phyloP scores from a whole-genome alignment of 768 basidiomycete species.

The Lactarius akahatsu region DNA sequence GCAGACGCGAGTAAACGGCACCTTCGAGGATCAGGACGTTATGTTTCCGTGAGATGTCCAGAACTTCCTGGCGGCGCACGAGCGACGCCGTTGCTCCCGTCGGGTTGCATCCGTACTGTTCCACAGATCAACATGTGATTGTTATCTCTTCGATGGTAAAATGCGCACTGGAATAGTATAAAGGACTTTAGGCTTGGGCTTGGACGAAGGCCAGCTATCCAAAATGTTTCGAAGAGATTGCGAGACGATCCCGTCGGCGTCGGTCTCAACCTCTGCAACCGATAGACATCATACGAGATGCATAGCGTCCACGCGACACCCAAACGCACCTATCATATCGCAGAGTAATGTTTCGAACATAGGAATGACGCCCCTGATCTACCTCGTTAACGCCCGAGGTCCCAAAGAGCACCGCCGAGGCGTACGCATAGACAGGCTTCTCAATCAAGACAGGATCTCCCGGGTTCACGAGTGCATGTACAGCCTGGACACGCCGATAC shows the following conservation, averaged over 20 bases:
- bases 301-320: background rate
- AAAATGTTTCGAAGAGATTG: slow-evolving; percentile 59
- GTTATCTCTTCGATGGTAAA: slow-evolving; percentile 11
- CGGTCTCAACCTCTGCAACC: slow-evolving; percentile 69
- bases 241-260: slow-evolving; percentile 67
- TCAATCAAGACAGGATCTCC: slow-evolving; percentile 84
- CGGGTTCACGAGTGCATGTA: slow-evolving; percentile 66
- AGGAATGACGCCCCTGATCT: slow-evolving; percentile 60
- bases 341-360: slow-evolving; percentile 56
- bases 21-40: slow-evolving; percentile 87
- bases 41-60: slow-evolving; percentile 68
- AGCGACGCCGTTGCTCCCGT: slow-evolving; percentile 75
- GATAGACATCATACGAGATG: slow-evolving; percentile 2
- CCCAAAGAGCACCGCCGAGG: slow-evolving; percentile 32
- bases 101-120: slow-evolving; percentile 82
- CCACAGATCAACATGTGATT: background rate
- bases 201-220: slow-evolving; percentile 69
- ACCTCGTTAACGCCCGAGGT: background rate
- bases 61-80: slow-evolving; percentile 67
- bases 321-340: slow-evolving; percentile 54
- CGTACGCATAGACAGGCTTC: slow-evolving; percentile 72
- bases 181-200: slow-evolving; percentile 71
- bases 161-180: slow-evolving; percentile 71
- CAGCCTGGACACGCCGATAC: slow-evolving; percentile 48
- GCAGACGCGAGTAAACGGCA: slow-evolving; percentile 32